Evolutionary conservation across 2,329 filamentous ascomycete species (phyloP), one percentile per base, ranked within the genome.

Genomic region (Colletotrichum limetticola): DNA sequence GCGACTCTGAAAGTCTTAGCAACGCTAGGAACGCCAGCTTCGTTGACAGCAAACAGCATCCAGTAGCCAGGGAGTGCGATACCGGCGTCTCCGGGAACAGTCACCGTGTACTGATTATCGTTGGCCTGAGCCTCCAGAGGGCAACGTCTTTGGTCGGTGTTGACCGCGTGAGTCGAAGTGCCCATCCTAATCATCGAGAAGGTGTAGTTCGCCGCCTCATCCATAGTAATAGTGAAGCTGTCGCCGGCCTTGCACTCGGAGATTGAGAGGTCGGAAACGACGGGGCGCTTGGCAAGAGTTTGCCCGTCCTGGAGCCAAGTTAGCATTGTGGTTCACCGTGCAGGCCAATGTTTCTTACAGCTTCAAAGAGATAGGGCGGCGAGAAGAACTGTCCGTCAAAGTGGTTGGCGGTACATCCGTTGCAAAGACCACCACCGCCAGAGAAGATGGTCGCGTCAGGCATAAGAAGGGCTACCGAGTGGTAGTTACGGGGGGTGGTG

Each of bases 61-160:
- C 85, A 90, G 75, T 85, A 87, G 0, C 87, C 89, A 0, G 88
- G 88, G 4, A 88, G 71, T 4, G 85, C 76, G 24, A 89, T 79
- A 2, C 87, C 88, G 0, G 83, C 70, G 71, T 90, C 88, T 3
- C 74, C 74, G 0, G 87, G 86, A 2, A 89, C 77, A 0, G 76
- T 78, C 4, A 87, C 76, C 0, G 76, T 81, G 66, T 86, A 19
- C 46, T 28, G 16, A 3, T 32, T 46, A 32, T 30, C 8, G 28
- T 64, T 19, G 60, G 60, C 16, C 56, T 35, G 9, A 16, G 28
- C 56, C n/a, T 78, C 80, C n/a, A 89, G 78, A 11, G 86, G 81
- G 57, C 90, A 82, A 3, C 88, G 84, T 26, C 89, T 79, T 80
- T 91, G 88, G 77, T 91, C 89, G 0, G 86, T 90, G 75, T 91